Evolutionary conservation across 2,329 filamentous ascomycete genomes (phyloP).

Genomic region (Mycosphaerella sp.): DNA sequence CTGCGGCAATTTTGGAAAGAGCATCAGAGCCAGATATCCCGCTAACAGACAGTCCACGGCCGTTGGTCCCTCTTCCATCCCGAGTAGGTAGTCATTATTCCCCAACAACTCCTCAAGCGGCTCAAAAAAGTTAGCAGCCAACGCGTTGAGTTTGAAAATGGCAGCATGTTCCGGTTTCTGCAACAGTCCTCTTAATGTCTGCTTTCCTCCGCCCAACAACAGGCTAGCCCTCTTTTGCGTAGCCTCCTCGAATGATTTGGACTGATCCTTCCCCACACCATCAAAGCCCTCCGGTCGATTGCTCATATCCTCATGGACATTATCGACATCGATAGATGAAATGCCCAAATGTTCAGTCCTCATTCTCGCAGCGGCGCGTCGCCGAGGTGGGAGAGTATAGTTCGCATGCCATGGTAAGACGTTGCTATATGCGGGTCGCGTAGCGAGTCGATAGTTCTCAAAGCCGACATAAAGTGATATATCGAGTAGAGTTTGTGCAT

Average conservation of each 20-base stretch:
- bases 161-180: constrained; percentile 62
- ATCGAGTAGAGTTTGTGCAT: constrained; percentile 72
- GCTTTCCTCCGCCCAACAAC: constrained; percentile 47
- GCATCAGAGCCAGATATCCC: constrained; percentile 72
- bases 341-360: constrained; percentile 54
- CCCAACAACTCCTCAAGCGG: constrained; percentile 61
- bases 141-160: constrained; percentile 67
- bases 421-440: constrained; percentile 71
- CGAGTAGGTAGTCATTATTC: constrained; percentile 51
- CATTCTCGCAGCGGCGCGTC: constrained; percentile 63
- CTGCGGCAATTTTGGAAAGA: constrained; percentile 55
- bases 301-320: constrained; percentile 36
- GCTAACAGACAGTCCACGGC: constrained; percentile 73
- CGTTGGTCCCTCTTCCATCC: constrained; percentile 44
- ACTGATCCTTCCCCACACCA: constrained; percentile 24
- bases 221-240: constrained; percentile 43
- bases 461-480: constrained; percentile 86
- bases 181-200: constrained; percentile 57
- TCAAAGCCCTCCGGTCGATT: constrained; percentile 29
- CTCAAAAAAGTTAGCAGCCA: constrained; percentile 65
- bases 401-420: constrained; percentile 82
- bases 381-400: constrained; percentile 72
- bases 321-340: constrained; percentile 42
- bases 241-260: constrained; percentile 28
- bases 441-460: constrained; percentile 73